phyloP scores from a whole-genome alignment of 441 rosid genomes.

The Populus hybrid region DNA sequence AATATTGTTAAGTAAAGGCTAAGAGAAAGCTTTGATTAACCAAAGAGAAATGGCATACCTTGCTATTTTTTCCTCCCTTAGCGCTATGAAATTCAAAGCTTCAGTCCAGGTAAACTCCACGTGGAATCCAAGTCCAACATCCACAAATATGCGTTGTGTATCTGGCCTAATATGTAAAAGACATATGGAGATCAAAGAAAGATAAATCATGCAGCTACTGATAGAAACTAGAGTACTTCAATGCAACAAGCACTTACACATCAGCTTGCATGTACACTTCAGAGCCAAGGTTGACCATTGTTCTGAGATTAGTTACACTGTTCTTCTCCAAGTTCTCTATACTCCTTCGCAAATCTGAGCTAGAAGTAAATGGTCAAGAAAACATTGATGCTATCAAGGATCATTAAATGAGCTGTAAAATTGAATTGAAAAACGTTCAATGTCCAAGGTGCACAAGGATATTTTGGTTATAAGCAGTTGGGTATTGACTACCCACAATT shows the following conservation, averaged over 20 bases:
- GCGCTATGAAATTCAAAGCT: slow-evolving; percentile 61
- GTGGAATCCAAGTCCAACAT: slow-evolving; percentile 79
- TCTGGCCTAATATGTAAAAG: slow-evolving; percentile 55
- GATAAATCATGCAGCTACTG: neutral
- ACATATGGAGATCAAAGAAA: neutral
- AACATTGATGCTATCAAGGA: slow-evolving; percentile 16
- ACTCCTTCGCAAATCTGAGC: slow-evolving; percentile 77
- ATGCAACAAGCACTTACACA: slow-evolving; percentile 52
- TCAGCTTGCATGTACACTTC: slow-evolving; percentile 95
- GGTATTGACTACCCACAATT: neutral
- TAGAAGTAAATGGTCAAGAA: slow-evolving; percentile 39
- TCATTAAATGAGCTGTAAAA: neutral
- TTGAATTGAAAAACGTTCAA: neutral
- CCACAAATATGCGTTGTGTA: slow-evolving; percentile 70
- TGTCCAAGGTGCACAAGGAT: slow-evolving; percentile 17
- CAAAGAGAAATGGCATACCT: slow-evolving; percentile 34
- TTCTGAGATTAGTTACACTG: slow-evolving; percentile 46
- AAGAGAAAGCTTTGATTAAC: neutral
- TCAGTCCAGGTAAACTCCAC: slow-evolving; percentile 86
- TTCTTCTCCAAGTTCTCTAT: slow-evolving; percentile 74
- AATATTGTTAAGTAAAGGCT: neutral
- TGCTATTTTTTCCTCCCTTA: slow-evolving; percentile 59
- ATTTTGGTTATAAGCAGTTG: slow-evolving; percentile 9
- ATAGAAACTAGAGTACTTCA: neutral
- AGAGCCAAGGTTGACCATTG: slow-evolving; percentile 89